Base-by-base conservation (phyloP, 116 monocot species). In the Posidonia oceanica region DNA sequence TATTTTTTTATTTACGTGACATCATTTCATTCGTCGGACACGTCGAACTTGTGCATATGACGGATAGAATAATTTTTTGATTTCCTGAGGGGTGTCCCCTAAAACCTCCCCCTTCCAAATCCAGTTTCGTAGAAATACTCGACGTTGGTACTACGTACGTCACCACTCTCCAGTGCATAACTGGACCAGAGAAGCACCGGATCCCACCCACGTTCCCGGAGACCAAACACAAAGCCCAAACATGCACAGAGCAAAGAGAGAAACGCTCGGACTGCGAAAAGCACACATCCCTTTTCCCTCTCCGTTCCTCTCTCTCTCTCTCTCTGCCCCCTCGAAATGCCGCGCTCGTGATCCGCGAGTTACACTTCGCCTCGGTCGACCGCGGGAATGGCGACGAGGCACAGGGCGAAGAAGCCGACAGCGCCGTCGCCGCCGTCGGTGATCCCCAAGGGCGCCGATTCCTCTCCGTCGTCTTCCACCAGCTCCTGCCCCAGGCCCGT, bases 401-500 rank as follows among this genome's bases (percentile, higher is more conserved):
- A 51, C 29, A 40, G 18, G 39, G 17, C 37, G 40, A 64, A 29
- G 67, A 67, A 52, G n/a, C 23, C 52, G 59, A 8, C 72, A 74
- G 79, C 67, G 80, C 79, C 42, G 37, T 44, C 59, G 75, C 44
- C 14, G 59, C 71, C 64, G 16, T 39, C 70, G 68, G 78, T 68
- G 71, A 23, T 64, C 15, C 20, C 37, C 52, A 63, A 20, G 56
- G 65, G 21, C 59, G 67, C 60, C 36, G 66, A 20, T 44, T 53
- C 67, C 72, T 59, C 93, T 36, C 87, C 87, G 54, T 76, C 89
- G 11, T 83, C 85, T 14, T 83, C 90, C 13, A 89, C 87, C 63
- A 80, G 82, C 10, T 83, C 93, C 58, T 84, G 80, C 13, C 78
- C 83, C 52, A 37, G 77, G 76, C 82, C 62, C 70, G 38, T 68